Base-by-base conservation (phyloP, 805 yeast genomes). In the Lipomyces starkeyi region DNA sequence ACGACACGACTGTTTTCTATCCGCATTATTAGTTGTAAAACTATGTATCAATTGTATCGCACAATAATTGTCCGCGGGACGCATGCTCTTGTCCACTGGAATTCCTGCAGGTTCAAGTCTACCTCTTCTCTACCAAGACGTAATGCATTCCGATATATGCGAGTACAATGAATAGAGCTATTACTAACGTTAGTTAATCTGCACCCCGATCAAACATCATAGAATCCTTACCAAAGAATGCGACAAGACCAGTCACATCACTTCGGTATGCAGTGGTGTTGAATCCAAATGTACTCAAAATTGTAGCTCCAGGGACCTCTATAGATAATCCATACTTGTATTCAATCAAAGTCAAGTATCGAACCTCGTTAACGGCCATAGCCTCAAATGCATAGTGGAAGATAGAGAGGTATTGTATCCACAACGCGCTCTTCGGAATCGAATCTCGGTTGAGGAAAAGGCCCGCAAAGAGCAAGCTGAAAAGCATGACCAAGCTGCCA, bases 381-480 rank as follows among this genome's bases (percentile, higher is more conserved):
- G 98, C 91, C 77, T 95, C 99, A 77, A 94, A 95, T 0, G 97
- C 98, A 76, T 93, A 95, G 78, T 95, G 98, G 84, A 94, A 95
- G 63, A 94, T 86, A 0, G 98, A 93, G 29, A 93, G 78, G 81
- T 90, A 90, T 79, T 93, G 93, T 72, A 93, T 82, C 77, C 79
- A 88, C 64, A 85, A 85, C 66, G 93, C 87, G 53, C 81, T 78
- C 40, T 80, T 78, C 3, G 85, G 84, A 73, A 84, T 83, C 40
- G 86, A 82, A 60, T 91, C 92, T 64, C 93, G 91, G 77, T 94
- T 94, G 75, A 95, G 87, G 77, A 95, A 95, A 68, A 95, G 82
- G 0, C 99, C 99, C 0, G 98, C 97, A 82, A 95, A 95, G 64
- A 95, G 81, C 68, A 95, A 81, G 2, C 97, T 92, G 73, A 94